phyloP scores from a whole-genome alignment of 2,329 filamentous ascomycete genomes.

The Colletotrichum viniferum region DNA sequence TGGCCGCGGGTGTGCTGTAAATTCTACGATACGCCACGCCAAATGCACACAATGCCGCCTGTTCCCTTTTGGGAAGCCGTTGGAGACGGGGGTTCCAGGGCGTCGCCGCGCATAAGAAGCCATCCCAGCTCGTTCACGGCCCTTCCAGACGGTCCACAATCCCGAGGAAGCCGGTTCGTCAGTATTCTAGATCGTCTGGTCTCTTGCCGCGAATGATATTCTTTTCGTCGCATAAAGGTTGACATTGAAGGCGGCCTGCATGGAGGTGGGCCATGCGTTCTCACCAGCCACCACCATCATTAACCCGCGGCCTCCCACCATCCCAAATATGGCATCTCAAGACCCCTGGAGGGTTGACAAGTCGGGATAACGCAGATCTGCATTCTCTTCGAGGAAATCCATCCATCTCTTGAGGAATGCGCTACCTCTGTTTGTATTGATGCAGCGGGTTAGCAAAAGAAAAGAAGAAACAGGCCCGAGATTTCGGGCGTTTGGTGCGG shows the following conservation, averaged over 20 bases:
- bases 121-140: slow-evolving; percentile 8
- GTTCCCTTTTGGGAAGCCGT: background rate
- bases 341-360: slow-evolving; percentile 41
- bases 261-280: background rate
- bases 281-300: background rate
- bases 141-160: background rate
- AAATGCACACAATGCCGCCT: background rate
- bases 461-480: slow-evolving; percentile 13
- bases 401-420: slow-evolving; percentile 90
- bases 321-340: slow-evolving; percentile 5
- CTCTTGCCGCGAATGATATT: background rate
- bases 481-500: slow-evolving; percentile 4
- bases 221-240: slow-evolving; percentile 8
- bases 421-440: slow-evolving; percentile 67
- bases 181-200: slow-evolving; percentile 12
- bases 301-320: background rate
- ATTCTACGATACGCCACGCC: slow-evolving; percentile 15
- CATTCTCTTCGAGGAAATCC: slow-evolving; percentile 85
- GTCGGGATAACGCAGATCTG: slow-evolving; percentile 89
- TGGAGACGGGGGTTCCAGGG: background rate
- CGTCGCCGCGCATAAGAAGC: slow-evolving; percentile 11
- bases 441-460: slow-evolving; percentile 17
- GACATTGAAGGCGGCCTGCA: background rate
- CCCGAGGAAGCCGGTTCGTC: slow-evolving; percentile 13
- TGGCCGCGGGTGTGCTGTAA: background rate